A percentile compares a stretch with the other conserved stretches of the same genome.
phyloP scores from a whole-genome alignment of 768 basidiomycete genomes.

The Fomitopsis serialis region DNA sequence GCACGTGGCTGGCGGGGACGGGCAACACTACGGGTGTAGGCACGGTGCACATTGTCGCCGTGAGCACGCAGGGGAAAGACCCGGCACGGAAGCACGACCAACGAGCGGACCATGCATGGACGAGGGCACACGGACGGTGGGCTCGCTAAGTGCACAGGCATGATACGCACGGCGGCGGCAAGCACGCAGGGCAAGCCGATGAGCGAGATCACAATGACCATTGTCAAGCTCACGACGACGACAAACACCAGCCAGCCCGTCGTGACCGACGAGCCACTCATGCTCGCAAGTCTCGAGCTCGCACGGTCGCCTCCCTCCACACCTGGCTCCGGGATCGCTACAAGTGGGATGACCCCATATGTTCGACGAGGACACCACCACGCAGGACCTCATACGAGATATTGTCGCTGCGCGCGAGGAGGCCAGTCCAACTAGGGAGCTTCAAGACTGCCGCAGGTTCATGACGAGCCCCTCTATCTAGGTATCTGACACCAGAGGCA shows the following conservation, averaged over 20 bases:
- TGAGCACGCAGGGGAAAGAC: no score
- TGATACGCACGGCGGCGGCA: no score
- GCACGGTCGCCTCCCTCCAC: conserved; percentile 25
- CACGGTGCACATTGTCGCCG: no score
- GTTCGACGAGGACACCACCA: conserved; percentile 26
- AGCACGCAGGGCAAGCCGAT: no score
- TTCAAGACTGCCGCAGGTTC: neutral
- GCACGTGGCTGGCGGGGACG: no score
- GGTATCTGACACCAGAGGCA: neutral
- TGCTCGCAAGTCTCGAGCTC: conserved; percentile 28
- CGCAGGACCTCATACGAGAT: conserved; percentile 24
- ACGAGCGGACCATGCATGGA: no score
- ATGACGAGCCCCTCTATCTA: neutral
- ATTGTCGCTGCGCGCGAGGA: conserved; percentile 9
- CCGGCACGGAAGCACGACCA: no score
- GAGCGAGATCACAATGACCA: conserved; percentile 25
- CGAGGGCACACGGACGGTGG: no score
- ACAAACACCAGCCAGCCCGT: conserved; percentile 23
- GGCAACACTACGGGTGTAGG: no score
- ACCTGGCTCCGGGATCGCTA: conserved; percentile 29
- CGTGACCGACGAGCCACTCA: conserved; percentile 26
- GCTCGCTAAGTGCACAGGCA: no score
- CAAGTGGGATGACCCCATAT: conserved; percentile 26
- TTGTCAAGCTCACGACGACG: conserved; percentile 26
- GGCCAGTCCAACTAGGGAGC: neutral